Conservation (phyloP, 768 basidiomycete species). For the Macrolepiota albuminosa region DNA sequence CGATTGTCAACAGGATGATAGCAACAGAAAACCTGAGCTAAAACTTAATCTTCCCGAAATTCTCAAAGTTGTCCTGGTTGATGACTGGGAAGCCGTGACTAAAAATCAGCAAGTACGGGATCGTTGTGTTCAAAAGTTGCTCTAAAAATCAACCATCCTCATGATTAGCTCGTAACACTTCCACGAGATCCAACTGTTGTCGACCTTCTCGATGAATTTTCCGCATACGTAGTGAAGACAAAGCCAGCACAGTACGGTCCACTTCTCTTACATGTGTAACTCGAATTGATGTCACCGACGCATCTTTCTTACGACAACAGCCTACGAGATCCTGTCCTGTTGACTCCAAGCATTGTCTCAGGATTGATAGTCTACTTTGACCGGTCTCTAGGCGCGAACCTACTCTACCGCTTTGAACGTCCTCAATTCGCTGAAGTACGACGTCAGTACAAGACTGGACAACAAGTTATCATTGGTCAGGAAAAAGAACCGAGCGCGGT, state of each 20-base stretch:
- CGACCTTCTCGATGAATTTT: conserved; percentile 75
- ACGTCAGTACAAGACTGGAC: conserved; percentile 68
- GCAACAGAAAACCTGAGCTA: conserved; percentile 78
- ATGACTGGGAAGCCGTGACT: conserved; percentile 97
- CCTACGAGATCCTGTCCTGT: conserved; percentile 60
- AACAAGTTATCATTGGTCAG: conserved; percentile 56
- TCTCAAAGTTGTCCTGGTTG: conserved; percentile 86
- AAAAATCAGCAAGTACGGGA: conserved; percentile 80
- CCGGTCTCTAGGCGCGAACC: conserved; percentile 80
- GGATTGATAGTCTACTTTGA: conserved; percentile 93
- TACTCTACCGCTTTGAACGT: conserved; percentile 95
- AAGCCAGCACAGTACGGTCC: conserved; percentile 44
- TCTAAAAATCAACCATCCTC: not conserved
- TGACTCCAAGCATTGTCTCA: conserved; percentile 77
- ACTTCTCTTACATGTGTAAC: not conserved
- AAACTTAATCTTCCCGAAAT: conserved; percentile 85
- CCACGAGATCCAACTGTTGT: conserved; percentile 78
- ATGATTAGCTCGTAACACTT: conserved; percentile 69
- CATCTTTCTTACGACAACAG: conserved; percentile 25
- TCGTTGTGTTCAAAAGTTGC: not conserved
- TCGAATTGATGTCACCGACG: not conserved
- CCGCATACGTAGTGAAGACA: conserved; percentile 49
- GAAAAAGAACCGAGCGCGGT: conserved; percentile 87
- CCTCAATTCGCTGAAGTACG: conserved; percentile 83
- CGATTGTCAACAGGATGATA: conserved; percentile 57